Conservation (phyloP, 2,329 filamentous ascomycete species). For the Cyphellophora attinorum region DNA sequence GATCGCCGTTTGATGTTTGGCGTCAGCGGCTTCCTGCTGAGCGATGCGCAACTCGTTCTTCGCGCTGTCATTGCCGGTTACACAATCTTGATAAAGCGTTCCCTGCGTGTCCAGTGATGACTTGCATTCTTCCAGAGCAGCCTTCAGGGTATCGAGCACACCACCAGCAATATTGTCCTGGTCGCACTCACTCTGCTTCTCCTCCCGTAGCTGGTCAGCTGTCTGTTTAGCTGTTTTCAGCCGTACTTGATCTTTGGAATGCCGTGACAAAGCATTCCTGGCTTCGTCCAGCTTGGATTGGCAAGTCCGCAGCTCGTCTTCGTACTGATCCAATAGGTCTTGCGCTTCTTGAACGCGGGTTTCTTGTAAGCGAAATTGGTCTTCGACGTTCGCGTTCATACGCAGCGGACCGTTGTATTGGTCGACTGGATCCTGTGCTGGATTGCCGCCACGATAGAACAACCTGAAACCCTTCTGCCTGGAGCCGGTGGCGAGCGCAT, state of each 20-base stretch:
- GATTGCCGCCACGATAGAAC: constrained; percentile 37
- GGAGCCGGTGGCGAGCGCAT: constrained; percentile 53
- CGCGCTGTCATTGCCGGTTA: constrained; percentile 33
- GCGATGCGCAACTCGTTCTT: constrained; percentile 28
- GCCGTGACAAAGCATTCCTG: constrained; percentile 38
- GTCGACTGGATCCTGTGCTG: constrained; percentile 43
- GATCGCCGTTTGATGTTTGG: constrained; percentile 25
- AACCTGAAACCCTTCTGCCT: constrained; percentile 53
- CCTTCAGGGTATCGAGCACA: constrained; percentile 49
- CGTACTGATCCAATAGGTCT: constrained; percentile 44
- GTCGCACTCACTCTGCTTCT: constrained; percentile 57
- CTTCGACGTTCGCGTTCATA: constrained; percentile 70
- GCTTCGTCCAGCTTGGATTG: constrained; percentile 41
- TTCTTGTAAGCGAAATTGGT: constrained; percentile 50
- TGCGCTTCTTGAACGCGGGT: constrained; percentile 44
- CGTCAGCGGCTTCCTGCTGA: constrained; percentile 26
- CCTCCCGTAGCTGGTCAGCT: constrained; percentile 53
- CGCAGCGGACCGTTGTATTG: constrained; percentile 49
- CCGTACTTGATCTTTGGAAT: constrained; percentile 36
- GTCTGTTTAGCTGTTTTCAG: constrained; percentile 49
- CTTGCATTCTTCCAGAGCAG: constrained; percentile 49
- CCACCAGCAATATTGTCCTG: constrained; percentile 54
- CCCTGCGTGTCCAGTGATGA: constrained; percentile 33
- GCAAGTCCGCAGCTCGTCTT: constrained; percentile 38
- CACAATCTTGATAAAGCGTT: constrained; percentile 40